Conservation (phyloP, 345 rosid genomes). For the Bruguiera sexangula region DNA sequence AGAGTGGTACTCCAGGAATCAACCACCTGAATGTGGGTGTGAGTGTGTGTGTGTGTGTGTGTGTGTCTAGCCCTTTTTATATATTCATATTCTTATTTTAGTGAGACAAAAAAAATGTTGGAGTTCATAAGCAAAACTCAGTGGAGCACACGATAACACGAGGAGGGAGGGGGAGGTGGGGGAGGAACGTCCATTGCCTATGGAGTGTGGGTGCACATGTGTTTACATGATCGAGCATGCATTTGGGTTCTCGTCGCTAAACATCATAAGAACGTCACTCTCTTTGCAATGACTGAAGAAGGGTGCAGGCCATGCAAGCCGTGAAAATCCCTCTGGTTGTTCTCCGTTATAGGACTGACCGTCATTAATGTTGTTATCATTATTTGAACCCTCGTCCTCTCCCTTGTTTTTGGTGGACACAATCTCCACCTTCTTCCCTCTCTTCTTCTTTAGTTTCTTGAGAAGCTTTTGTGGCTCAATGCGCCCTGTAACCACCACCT, state of each 20-base stretch:
- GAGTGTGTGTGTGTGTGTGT: no score
- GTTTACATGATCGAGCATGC: slow-evolving; percentile 50
- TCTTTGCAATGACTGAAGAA: slow-evolving; percentile 23
- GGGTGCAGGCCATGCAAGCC: background rate
- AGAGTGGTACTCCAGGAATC: no score
- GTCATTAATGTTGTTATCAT: background rate
- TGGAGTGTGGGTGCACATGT: background rate
- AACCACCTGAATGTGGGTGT: no score
- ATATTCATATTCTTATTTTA: no score
- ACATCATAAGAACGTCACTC: slow-evolving; percentile 32
- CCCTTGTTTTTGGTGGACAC: slow-evolving; percentile 23
- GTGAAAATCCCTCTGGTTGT: background rate
- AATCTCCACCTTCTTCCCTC: slow-evolving; percentile 55
- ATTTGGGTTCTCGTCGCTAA: slow-evolving; percentile 75
- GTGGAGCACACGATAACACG: no score
- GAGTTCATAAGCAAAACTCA: no score
- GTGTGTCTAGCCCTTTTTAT: no score
- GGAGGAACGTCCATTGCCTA: no score
- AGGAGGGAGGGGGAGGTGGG: no score
- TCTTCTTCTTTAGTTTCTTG: slow-evolving; percentile 72
- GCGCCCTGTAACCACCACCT: slow-evolving; percentile 50
- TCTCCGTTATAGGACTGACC: background rate
- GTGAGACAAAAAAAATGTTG: no score
- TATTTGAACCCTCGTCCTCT: background rate
- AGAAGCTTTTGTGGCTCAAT: slow-evolving; percentile 53